Evolutionary conservation across 106 monocot genomes (phyloP).

Genomic region (Vanilla planifolia): DNA sequence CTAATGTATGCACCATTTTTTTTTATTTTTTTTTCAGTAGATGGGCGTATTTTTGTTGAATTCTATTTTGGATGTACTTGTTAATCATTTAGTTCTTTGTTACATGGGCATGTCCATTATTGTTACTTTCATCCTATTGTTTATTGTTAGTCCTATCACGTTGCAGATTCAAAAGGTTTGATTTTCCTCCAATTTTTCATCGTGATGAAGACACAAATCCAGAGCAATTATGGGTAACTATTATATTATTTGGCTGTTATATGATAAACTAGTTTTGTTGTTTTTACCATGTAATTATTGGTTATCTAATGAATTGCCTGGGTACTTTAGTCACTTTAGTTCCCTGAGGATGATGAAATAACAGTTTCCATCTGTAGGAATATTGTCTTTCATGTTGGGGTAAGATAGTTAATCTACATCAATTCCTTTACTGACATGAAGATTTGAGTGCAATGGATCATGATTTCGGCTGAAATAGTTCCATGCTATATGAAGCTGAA

Average conservation of each 20-base stretch:
- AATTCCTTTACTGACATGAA: too few species aligned
- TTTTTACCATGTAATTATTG: neutral
- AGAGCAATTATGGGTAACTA: constrained; percentile 69
- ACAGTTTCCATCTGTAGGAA: too few species aligned
- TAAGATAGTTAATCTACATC: too few species aligned
- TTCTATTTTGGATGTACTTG: neutral
- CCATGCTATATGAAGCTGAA: too few species aligned
- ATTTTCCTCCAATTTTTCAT: constrained; percentile 95
- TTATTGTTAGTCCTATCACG: too few species aligned
- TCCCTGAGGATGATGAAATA: too few species aligned
- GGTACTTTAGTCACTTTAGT: too few species aligned
- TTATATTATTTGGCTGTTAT: neutral
- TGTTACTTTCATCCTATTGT: constrained; percentile 4
- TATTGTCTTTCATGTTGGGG: too few species aligned
- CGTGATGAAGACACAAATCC: constrained; percentile 86
- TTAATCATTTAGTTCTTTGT: neutral
- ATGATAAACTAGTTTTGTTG: neutral
- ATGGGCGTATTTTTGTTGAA: neutral
- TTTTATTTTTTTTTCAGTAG: neutral
- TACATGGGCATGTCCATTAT: neutral
- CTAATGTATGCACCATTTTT: constrained; percentile 57
- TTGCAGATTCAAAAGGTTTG: constrained; percentile 93
- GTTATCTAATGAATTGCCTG: neutral
- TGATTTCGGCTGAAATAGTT: too few species aligned
- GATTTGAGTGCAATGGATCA: too few species aligned